These are phyloP conservation scores for Trematosphaeria pertusa DNA, from an alignment of 2,329 filamentous ascomycete genomes.

Conservation along the genomic window DNA sequence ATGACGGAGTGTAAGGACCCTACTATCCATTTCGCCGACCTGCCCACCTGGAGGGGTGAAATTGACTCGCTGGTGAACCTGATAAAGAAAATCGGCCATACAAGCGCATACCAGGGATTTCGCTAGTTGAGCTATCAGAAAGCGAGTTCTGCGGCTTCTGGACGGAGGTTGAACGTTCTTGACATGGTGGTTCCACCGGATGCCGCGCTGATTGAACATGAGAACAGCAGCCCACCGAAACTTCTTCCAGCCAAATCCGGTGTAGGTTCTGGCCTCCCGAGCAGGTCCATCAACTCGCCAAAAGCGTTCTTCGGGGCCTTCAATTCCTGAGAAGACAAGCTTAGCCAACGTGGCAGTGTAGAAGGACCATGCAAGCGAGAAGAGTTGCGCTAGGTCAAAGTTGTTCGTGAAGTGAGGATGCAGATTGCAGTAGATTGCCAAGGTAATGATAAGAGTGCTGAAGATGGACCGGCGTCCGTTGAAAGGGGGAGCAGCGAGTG, in stretches of 20 bases:
- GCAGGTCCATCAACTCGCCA: not conserved
- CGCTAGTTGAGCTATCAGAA: conserved; percentile 4
- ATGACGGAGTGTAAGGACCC: conserved; percentile 9
- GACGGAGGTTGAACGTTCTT: conserved; percentile 12
- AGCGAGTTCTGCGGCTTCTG: conserved; percentile 1
- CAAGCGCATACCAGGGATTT: conserved; percentile 4
- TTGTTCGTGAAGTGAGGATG: conserved; percentile 6
- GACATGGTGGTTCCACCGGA: conserved; percentile 17
- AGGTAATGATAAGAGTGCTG: conserved; percentile 1
- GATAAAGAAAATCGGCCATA: conserved; percentile 14
- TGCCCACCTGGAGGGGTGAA: conserved; percentile 1
- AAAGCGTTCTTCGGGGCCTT: not conserved
- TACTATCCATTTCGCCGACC: conserved; percentile 8
- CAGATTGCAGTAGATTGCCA: conserved; percentile 7
- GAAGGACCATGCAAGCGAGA: conserved; percentile 12
- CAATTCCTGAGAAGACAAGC: not conserved
- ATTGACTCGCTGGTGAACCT: conserved; percentile 1
- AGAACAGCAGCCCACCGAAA: conserved; percentile 10
- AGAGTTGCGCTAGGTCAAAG: conserved; percentile 3
- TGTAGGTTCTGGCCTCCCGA: not conserved
- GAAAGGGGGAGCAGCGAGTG: conserved; percentile 8
- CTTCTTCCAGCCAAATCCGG: not conserved
- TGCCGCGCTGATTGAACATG: conserved; percentile 14
- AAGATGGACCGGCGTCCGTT: conserved; percentile 3
- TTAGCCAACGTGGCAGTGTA: conserved; percentile 15